Conservation (phyloP, 345 rosid species). For the Salix purpurea region DNA sequence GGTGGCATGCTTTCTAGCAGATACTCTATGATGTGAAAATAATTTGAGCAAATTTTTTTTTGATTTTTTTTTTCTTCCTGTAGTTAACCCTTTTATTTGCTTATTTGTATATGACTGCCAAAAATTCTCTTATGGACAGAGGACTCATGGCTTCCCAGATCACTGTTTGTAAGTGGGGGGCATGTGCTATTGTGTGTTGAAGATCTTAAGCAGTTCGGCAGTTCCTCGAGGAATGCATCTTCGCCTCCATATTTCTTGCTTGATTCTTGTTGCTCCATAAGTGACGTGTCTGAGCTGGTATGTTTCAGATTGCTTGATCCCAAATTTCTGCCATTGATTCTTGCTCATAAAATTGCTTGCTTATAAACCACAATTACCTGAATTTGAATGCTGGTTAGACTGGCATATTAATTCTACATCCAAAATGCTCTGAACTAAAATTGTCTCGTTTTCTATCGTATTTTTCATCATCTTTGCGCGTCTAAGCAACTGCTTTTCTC, state of each 20-base stretch:
- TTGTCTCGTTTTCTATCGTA: not conserved
- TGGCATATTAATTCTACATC: not conserved
- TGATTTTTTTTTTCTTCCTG: not conserved
- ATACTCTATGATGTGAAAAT: not conserved
- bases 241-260: constrained; percentile 56
- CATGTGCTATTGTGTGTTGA: constrained; percentile 66
- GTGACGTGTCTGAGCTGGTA: constrained; percentile 64
- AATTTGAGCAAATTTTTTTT: too few species aligned
- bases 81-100: not conserved
- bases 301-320: not conserved
- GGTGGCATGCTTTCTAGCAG: not conserved
- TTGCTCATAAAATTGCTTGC: not conserved
- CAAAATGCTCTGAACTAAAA: not conserved
- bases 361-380: not conserved
- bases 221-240: constrained; percentile 35
- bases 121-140: constrained; percentile 39
- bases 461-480: not conserved
- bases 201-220: constrained; percentile 64
- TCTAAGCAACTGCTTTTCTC: not conserved
- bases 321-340: not conserved
- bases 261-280: constrained; percentile 54
- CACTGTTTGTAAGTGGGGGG: constrained; percentile 63
- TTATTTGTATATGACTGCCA: not conserved
- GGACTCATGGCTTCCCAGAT: constrained; percentile 62
- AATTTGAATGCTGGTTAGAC: not conserved